phyloP scores from a whole-genome alignment of 768 basidiomycete species.

The Russula foetens region DNA sequence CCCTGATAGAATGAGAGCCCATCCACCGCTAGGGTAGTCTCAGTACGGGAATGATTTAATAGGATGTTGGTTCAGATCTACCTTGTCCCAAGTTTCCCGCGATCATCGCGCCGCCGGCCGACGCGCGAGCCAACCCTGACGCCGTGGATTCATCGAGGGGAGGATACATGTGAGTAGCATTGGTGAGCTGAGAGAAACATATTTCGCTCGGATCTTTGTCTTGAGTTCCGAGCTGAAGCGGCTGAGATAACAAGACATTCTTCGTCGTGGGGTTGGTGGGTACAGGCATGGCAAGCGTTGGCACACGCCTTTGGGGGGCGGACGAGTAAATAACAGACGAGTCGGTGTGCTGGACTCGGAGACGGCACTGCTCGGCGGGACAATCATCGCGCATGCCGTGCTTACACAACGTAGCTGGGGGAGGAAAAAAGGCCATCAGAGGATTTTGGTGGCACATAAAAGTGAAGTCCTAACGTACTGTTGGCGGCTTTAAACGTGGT shows the following conservation, averaged over 20 bases:
- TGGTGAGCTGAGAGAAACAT: background rate
- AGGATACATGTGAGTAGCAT: no score
- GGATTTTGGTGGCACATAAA: background rate
- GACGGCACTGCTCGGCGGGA: background rate
- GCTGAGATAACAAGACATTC: background rate
- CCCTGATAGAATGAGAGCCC: background rate
- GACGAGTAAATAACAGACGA: background rate
- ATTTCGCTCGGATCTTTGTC: background rate
- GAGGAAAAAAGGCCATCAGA: background rate
- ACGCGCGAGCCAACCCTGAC: no score
- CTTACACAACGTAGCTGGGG: background rate
- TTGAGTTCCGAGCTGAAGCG: background rate
- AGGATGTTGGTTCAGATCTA: background rate
- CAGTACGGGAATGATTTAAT: background rate
- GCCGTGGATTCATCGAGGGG: background rate
- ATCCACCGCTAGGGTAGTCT: background rate
- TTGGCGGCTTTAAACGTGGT: background rate
- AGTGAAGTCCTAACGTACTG: background rate
- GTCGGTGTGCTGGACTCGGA: background rate
- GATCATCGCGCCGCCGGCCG: background rate
- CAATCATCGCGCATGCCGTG: conserved; percentile 4
- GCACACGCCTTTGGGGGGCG: background rate
- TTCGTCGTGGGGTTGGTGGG: background rate
- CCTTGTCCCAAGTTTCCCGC: background rate
- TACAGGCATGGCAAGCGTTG: background rate